Conservation (phyloP, 164 flowering plant genomes). For the Aristolochia californica region DNA sequence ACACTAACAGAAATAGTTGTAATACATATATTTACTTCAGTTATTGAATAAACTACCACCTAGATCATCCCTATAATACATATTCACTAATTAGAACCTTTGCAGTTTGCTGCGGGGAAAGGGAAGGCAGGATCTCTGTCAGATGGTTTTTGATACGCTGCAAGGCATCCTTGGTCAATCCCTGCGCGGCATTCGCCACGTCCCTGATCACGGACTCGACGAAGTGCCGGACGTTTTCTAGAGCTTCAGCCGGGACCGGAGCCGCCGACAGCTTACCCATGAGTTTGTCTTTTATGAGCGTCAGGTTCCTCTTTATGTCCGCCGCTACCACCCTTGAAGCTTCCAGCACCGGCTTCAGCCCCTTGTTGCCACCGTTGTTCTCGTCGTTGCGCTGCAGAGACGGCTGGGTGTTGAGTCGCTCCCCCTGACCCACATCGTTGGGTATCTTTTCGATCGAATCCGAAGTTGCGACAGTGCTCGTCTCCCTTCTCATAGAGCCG, state of each 20-base stretch:
- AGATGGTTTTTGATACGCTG: slow-evolving; percentile 18
- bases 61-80: no score
- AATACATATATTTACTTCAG: no score
- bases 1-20: not conserved
- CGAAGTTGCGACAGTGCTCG: no score
- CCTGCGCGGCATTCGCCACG: slow-evolving; percentile 20
- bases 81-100: no score
- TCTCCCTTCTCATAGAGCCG: no score
- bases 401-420: not conserved
- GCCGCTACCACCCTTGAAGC: slow-evolving; percentile 1
- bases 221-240: slow-evolving; percentile 20
- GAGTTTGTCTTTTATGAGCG: slow-evolving; percentile 15
- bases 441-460: not conserved
- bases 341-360: not conserved
- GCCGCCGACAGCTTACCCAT: slow-evolving; percentile 27
- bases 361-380: no score
- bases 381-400: no score
- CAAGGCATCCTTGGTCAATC: slow-evolving; percentile 24
- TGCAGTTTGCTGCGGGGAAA: slow-evolving; percentile 17
- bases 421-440: not conserved
- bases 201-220: slow-evolving; percentile 20
- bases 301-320: slow-evolving; percentile 5
- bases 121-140: slow-evolving; percentile 19
- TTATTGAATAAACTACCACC: no score
- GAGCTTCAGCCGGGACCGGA: slow-evolving; percentile 18